Percentiles rank a stretch among this genome's conserved stretches.
Evolutionary conservation across 306 rosid genomes (phyloP).

Genomic region (Malus fusca): DNA sequence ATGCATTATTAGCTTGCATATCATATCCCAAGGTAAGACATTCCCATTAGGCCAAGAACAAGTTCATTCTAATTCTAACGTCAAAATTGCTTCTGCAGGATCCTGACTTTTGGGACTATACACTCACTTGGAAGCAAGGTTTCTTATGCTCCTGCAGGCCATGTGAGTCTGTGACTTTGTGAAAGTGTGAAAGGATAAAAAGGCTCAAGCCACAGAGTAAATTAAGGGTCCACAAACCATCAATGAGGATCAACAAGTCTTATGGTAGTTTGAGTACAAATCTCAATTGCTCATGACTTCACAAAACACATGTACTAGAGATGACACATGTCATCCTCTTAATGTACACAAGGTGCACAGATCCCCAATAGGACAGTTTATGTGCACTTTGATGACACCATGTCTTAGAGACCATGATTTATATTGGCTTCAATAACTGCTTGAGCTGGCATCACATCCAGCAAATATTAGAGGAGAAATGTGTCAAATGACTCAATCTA

Average conservation of each 20-base stretch:
- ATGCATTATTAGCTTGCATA: neutral
- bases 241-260: neutral
- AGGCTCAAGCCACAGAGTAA: neutral
- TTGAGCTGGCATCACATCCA: neutral
- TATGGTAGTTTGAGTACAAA: neutral
- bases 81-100: neutral
- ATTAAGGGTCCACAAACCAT: neutral
- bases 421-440: neutral
- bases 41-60: neutral
- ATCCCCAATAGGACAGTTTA: neutral
- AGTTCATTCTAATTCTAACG: neutral
- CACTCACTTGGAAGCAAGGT: conserved; percentile 25
- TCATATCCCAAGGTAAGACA: neutral
- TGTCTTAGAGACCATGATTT: neutral
- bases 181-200: neutral
- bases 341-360: neutral
- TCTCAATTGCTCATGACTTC: conserved; percentile 1
- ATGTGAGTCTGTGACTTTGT: neutral
- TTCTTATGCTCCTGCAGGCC: conserved; percentile 9
- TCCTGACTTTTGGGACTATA: conserved; percentile 1
- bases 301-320: neutral
- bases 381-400: neutral
- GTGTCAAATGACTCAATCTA: neutral
- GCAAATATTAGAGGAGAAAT: neutral
- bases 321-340: neutral